phyloP scores from a whole-genome alignment of 2,329 filamentous ascomycete genomes.

The Talaromyces sp. region DNA sequence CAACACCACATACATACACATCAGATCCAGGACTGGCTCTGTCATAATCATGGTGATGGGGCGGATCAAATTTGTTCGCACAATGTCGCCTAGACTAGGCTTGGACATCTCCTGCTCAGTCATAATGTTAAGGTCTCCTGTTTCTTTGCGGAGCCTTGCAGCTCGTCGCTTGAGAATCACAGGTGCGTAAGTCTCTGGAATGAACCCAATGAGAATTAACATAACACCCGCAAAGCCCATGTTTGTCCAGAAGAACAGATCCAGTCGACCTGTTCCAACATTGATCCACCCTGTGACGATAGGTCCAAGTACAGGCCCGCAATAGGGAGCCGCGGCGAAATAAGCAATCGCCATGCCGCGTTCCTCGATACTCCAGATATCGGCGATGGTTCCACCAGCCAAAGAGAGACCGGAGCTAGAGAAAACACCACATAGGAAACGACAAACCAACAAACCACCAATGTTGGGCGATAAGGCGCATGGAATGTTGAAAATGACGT shows the following conservation, averaged over 20 bases:
- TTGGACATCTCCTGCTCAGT: conserved; percentile 35
- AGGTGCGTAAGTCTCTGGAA: conserved; percentile 42
- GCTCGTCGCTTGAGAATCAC: conserved; percentile 38
- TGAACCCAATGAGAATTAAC: conserved; percentile 23
- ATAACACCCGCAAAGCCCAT: conserved; percentile 34
- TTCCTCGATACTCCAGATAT: conserved; percentile 77
- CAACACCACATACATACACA: conserved; percentile 76
- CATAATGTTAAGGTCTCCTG: conserved; percentile 35
- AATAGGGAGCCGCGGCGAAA: conserved; percentile 76
- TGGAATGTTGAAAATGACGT: conserved; percentile 40
- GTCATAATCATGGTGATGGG: conserved; percentile 79
- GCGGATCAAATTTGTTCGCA: conserved; percentile 71
- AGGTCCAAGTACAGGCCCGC: conserved; percentile 73
- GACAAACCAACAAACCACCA: conserved; percentile 30
- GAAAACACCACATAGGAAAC: conserved; percentile 36
- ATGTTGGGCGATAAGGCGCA: conserved; percentile 38
- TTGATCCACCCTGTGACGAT: conserved; percentile 74
- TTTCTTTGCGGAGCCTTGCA: conserved; percentile 35
- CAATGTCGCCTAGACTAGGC: conserved; percentile 32
- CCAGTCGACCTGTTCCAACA: conserved; percentile 33
- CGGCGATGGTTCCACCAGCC: conserved; percentile 43
- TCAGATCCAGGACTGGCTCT: conserved; percentile 32
- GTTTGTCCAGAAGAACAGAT: conserved; percentile 39
- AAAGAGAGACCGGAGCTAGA: conserved; percentile 32
- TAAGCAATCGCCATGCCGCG: conserved; percentile 80